Percentiles rank a stretch among this genome's conserved stretches.
Evolutionary conservation across 352 stramenopile genomes (phyloP).

Genomic region (Globisporangium takayamanum): DNA sequence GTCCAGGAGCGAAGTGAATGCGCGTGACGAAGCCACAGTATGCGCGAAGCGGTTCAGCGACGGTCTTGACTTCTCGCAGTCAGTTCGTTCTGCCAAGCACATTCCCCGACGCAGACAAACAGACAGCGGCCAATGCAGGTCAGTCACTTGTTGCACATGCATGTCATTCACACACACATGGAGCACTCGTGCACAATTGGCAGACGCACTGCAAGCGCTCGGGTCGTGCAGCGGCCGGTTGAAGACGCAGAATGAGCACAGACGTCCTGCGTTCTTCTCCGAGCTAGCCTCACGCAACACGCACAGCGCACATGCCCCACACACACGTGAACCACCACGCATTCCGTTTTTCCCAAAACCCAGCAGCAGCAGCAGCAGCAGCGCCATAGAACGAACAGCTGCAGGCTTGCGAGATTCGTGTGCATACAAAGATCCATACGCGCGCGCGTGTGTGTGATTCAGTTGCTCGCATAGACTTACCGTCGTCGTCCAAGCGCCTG

Average conservation of each 20-base stretch:
- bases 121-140: too few species aligned
- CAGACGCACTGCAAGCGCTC: neutral
- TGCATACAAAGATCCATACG: slow-evolving; percentile 23
- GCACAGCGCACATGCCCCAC: neutral
- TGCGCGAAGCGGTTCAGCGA: slow-evolving; percentile 4
- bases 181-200: neutral
- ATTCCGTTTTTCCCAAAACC: slow-evolving; percentile 12
- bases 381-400: slow-evolving; percentile 10
- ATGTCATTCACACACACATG: neutral
- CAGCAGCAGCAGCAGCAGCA: neutral
- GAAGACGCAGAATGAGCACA: slow-evolving; percentile 1
- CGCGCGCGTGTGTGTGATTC: neutral
- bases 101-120: neutral
- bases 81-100: neutral
- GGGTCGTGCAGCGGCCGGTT: neutral
- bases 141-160: too few species aligned
- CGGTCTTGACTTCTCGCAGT: slow-evolving; percentile 2
- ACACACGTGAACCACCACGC: neutral
- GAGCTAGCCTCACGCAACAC: neutral
- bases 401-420: slow-evolving; percentile 7
- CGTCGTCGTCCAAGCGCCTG: too few species aligned
- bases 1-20: neutral
- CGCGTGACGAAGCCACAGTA: neutral
- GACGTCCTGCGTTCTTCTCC: neutral
- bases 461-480: neutral